phyloP scores from a whole-genome alignment of 345 rosid genomes.

The Bruguiera gymnorhiza region DNA sequence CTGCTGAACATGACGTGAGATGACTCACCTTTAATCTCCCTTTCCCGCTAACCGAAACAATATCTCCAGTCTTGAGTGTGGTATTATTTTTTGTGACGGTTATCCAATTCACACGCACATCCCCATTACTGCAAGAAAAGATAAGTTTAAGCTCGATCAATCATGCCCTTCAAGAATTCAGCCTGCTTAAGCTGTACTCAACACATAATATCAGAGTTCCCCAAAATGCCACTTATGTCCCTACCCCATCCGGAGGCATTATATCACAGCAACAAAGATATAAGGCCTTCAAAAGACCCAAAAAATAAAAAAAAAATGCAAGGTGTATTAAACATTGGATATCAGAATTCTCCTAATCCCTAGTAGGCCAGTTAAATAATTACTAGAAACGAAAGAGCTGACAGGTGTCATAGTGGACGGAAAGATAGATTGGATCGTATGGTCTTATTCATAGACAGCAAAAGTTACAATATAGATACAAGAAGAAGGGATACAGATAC shows the following conservation, averaged over 20 bases:
- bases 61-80: constrained; percentile 66
- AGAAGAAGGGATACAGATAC: background rate
- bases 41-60: constrained; percentile 81
- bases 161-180: too few species aligned
- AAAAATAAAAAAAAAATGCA: background rate
- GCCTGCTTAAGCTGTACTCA: background rate
- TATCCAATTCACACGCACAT: constrained; percentile 83
- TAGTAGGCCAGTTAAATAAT: background rate
- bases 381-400: background rate
- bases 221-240: background rate
- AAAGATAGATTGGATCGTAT: background rate
- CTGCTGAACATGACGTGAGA: background rate
- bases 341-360: background rate
- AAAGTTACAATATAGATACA: background rate
- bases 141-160: too few species aligned
- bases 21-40: constrained; percentile 75
- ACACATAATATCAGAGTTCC: background rate
- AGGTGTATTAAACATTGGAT: background rate
- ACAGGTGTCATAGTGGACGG: background rate
- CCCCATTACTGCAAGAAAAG: constrained; percentile 45
- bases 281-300: too few species aligned
- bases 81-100: constrained; percentile 73
- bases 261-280: too few species aligned
- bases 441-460: background rate
- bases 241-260: too few species aligned